phyloP scores from a whole-genome alignment of 1,139 yeast genomes.

The Suhomyces terraborum region DNA sequence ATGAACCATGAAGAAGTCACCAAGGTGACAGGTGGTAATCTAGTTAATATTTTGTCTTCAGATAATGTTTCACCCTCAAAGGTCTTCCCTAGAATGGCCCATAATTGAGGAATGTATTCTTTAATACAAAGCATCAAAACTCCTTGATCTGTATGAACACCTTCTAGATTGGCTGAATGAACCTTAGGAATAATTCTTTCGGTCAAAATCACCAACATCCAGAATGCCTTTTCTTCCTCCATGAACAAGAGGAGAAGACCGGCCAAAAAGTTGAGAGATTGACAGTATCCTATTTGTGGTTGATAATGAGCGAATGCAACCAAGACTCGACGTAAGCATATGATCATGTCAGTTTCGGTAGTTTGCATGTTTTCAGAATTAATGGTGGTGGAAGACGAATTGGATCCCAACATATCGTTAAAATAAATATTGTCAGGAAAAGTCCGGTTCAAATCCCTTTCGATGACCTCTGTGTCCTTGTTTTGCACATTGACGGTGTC shows the following conservation, averaged over 20 bases:
- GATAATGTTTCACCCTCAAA: conserved; percentile 48
- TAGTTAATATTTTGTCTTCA: conserved; percentile 64
- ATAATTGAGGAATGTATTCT: conserved; percentile 80
- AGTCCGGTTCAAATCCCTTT: conserved; percentile 87
- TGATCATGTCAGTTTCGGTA: conserved; percentile 64
- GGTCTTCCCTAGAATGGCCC: conserved; percentile 55
- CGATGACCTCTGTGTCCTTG: conserved; percentile 88
- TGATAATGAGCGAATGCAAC: conserved; percentile 83
- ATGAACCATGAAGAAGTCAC: conserved; percentile 98
- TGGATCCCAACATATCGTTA: conserved; percentile 26
- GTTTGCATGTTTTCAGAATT: conserved; percentile 9
- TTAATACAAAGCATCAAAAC: conserved; percentile 83
- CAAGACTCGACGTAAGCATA: conserved; percentile 75
- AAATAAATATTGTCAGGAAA: conserved; percentile 91
- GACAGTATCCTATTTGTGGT: conserved; percentile 94
- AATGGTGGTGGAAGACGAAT: conserved; percentile 8
- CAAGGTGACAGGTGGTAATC: conserved; percentile 85
- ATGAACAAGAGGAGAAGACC: conserved; percentile 79
- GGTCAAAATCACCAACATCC: conserved; percentile 93
- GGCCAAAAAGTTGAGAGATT: conserved; percentile 86
- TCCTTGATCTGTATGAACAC: conserved; percentile 94
- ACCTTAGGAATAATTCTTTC: conserved; percentile 87
- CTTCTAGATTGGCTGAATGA: conserved; percentile 87
- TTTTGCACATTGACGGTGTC: conserved; percentile 54
- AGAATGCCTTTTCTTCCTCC: conserved; percentile 87